A percentile compares a stretch with the other conserved stretches of the same genome.
Conservation (phyloP, 257 asterid genomes). For the Solanum lycopersicoides region DNA sequence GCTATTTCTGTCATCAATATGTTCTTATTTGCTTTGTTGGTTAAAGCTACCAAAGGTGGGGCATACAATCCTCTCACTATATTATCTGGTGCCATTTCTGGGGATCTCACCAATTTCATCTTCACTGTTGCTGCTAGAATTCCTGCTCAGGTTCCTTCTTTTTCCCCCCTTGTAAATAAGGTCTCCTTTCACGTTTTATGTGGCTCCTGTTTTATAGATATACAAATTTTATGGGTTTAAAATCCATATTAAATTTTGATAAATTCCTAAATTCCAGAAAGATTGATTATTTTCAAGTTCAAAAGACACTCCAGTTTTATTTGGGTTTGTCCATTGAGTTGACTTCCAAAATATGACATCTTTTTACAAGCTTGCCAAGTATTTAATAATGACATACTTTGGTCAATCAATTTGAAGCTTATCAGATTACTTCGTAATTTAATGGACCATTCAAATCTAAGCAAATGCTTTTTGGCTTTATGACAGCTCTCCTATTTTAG, state of each 20-base stretch:
- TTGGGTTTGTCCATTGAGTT: neutral
- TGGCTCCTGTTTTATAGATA: neutral
- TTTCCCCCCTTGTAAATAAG: neutral
- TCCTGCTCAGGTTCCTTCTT: conserved; percentile 33
- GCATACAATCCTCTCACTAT: conserved; percentile 77
- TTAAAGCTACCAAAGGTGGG: conserved; percentile 46
- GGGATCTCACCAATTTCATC: conserved; percentile 38
- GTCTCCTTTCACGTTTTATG: neutral
- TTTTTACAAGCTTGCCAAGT: neutral
- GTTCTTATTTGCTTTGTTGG: conserved; percentile 55
- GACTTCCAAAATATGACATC: neutral
- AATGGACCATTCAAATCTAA: neutral
- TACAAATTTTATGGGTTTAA: neutral
- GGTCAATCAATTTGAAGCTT: neutral
- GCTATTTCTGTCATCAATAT: conserved; percentile 33
- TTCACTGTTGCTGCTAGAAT: conserved; percentile 35
- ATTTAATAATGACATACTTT: neutral
- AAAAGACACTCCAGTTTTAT: neutral
- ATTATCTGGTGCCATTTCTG: conserved; percentile 55
- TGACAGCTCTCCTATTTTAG: neutral
- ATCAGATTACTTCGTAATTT: neutral
- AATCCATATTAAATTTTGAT: neutral
- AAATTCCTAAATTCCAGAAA: neutral
- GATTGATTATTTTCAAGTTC: neutral
- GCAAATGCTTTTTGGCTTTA: neutral